Evolutionary conservation across 1,139 yeast genomes (phyloP), one percentile per base, ranked within the genome.

Genomic region (Blastobotrys elegans): DNA sequence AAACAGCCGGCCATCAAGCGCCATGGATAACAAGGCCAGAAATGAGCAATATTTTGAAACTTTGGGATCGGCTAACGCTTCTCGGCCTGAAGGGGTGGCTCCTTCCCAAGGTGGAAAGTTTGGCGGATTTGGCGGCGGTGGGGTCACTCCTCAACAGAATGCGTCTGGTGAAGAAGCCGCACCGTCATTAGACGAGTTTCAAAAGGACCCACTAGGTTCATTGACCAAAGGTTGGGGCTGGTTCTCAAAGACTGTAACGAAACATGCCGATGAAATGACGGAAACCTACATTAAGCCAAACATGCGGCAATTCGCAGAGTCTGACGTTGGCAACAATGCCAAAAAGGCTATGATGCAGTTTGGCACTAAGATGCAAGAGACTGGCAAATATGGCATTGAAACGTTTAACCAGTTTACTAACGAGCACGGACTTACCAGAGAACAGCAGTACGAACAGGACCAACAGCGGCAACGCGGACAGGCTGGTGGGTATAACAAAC

Each of bases 51-150:
- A 84, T 64, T 90, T 90, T 65, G 89, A 92, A 11, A 73, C 76
- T 34, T 72, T 90, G 51, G 97, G 97, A 4, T 74, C 79, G 29
- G 73, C 74, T 53, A 90, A 90, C 66, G 82, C 80, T 5, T 56
- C 74, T 29, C 78, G 95, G 63, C 89, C 97, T 2, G 89, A 78
- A 1, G 70, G 84, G 63, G 66, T 88, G 49, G 95, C 94, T 3
- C 97, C 97, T 24, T 85, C 94, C 6, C 90, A 90, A 69, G 97
- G 97, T 50, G 97, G 97, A 42, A 85, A 82, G 65, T 90, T 81
- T 64, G 82, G 79, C 53, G 97, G 97, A 0, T 90, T 90, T 69
- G 97, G 97, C 34, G 47, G 50, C 14, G 50, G 47, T 16, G 29
- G 36, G 14, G 18, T 18, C 4, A 16, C 35, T 6, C 21, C 30